A percentile compares a stretch with the other conserved stretches of the same genome.
Conservation (phyloP, 2,329 filamentous ascomycete genomes). For the Cryphonectria radicalis region DNA sequence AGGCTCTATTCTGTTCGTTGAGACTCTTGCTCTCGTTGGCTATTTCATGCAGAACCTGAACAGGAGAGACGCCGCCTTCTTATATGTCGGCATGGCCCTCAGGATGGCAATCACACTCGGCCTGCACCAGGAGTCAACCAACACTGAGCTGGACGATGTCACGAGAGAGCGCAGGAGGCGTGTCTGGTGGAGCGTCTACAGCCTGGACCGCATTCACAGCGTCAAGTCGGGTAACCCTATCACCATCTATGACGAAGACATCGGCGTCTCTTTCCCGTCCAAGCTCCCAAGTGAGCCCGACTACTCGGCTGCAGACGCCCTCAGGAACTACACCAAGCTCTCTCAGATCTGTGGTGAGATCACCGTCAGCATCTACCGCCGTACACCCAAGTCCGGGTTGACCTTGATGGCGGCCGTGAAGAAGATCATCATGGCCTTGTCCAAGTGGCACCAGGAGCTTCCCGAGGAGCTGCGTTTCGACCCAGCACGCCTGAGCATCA, state of each 20-base stretch:
- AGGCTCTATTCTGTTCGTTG: conserved; percentile 57
- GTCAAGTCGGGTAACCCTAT: conserved; percentile 60
- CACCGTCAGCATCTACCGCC: conserved; percentile 50
- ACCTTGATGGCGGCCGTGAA: conserved; percentile 55
- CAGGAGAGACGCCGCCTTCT: conserved; percentile 56
- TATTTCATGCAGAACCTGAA: conserved; percentile 64
- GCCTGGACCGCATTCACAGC: conserved; percentile 56
- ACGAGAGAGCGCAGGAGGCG: conserved; percentile 54
- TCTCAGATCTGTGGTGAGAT: conserved; percentile 57
- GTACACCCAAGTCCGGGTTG: conserved; percentile 47
- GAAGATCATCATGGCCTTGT: conserved; percentile 53
- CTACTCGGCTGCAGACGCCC: conserved; percentile 51
- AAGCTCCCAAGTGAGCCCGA: conserved; percentile 43
- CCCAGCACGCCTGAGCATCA: conserved; percentile 49
- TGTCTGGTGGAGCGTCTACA: conserved; percentile 62
- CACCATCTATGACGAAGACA: conserved; percentile 59
- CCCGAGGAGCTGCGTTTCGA: conserved; percentile 54
- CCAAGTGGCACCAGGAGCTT: conserved; percentile 53
- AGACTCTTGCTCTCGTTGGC: conserved; percentile 57
- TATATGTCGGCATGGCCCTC: conserved; percentile 58
- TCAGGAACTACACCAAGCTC: conserved; percentile 56
- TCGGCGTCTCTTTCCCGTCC: conserved; percentile 47
- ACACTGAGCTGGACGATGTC: conserved; percentile 42
- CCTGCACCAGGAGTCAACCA: conserved; percentile 55
- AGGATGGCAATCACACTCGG: conserved; percentile 62